Evolutionary conservation across 805 yeast species (phyloP), one percentile per base, ranked within the genome.

Genomic region (Torulaspora maleeae): DNA sequence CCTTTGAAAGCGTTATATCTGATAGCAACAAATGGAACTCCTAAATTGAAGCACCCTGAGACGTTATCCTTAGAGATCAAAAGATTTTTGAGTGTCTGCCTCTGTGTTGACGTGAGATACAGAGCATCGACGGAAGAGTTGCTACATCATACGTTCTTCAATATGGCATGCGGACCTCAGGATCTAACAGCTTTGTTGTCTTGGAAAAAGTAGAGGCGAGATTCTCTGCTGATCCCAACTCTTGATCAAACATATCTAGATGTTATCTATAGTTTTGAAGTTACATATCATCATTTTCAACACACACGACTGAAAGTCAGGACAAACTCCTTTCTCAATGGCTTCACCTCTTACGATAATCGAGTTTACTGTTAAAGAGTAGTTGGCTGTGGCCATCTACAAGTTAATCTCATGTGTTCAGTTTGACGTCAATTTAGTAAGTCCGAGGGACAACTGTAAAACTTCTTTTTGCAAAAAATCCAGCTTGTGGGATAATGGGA

Each of bases 11-110:
- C 98, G 0, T 73, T 93, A 42, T 93, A 89, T 68, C 72, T 93
- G 65, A 93, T 93, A 72, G 96, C 96, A 2, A 88, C 97, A 0
- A 91, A 89, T 59, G 99, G 99, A 45, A 93, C 99, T 0, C 99
- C 99, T 25, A 86, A 85, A 59, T 72, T 93, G 64, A 90, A 90
- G 64, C 82, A 86, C 60, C 95, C 96, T 4, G 95, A 86, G 51
- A 91, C 72, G 30, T 71, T 93, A 49, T 80, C 91, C 8, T 74
- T 81, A 47, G 80, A 82, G 27, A 83, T 95, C 48, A 88, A 86
- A 71, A 80, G 85, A 61, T 93, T 93, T 63, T 74, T 93, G 63
- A 81, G 90, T 41, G 87, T 89, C 50, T 89, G 98, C 70, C 73
- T 93, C 20, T 88, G 96, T 68, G 98, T 91, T 29, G 98, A 95